Percentiles rank a stretch among this genome's conserved stretches.
Conservation (phyloP, 2,329 filamentous ascomycete genomes). For the Xylariaceae sp. region DNA sequence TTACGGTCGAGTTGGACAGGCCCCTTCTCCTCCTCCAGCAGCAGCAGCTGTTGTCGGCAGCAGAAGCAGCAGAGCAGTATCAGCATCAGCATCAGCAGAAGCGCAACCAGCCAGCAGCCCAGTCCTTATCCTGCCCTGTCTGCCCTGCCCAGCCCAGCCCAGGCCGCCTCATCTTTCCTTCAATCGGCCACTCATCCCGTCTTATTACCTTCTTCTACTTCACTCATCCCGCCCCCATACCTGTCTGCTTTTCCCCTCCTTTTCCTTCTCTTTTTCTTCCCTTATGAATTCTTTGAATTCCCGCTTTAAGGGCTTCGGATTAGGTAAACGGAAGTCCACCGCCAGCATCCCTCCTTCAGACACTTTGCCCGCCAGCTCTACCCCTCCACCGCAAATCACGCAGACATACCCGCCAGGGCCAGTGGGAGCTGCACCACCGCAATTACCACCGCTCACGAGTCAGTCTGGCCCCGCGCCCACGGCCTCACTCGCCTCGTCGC, state of each 20-base stretch:
- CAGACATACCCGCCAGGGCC: constrained; percentile 50
- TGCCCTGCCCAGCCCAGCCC: constrained; percentile 18
- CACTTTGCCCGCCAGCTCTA: constrained; percentile 45
- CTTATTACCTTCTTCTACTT: constrained; percentile 27
- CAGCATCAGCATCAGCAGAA: constrained; percentile 6
- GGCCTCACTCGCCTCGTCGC: constrained; percentile 55
- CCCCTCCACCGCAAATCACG: constrained; percentile 58
- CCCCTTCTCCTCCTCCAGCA: background rate
- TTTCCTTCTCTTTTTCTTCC: constrained; percentile 38
- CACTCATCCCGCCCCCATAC: constrained; percentile 11
- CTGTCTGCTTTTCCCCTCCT: constrained; percentile 24
- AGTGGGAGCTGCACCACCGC: constrained; percentile 26
- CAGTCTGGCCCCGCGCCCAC: constrained; percentile 46
- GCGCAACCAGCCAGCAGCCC: background rate
- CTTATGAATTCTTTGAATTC: constrained; percentile 82
- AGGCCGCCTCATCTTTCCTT: constrained; percentile 13
- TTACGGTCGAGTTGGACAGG: constrained; percentile 22
- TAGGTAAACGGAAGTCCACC: constrained; percentile 79
- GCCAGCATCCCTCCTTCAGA: constrained; percentile 63
- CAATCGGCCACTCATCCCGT: constrained; percentile 2
- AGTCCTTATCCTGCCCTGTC: constrained; percentile 15
- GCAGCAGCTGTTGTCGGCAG: background rate
- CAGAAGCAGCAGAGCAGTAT: background rate
- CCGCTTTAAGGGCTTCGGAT: constrained; percentile 80
- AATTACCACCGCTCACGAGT: constrained; percentile 43